Evolutionary conservation across 768 basidiomycete genomes (phyloP), one percentile per base, ranked within the genome.

Genomic region (Russula earlei): DNA sequence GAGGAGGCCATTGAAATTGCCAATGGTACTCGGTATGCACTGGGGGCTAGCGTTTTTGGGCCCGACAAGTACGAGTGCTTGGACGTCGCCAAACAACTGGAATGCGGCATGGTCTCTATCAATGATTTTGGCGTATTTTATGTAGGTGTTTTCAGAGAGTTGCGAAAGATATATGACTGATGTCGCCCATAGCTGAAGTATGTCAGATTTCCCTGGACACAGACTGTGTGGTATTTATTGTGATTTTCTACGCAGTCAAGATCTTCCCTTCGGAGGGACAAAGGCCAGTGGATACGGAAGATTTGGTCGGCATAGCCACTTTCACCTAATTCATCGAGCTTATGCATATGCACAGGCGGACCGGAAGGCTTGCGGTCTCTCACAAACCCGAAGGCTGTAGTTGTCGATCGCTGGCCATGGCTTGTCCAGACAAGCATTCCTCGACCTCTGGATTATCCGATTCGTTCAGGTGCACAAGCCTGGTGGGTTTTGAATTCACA

Each of bases 21-120:
- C 0, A 99, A 98, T 66, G 78, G 79, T 19, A 94, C 92, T 0
- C 76, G 78, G 20, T 98, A 88, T 67, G 94, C 89, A 12, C 82
- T 99, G 27, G 95, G 94, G 19, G 92, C 94, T 2, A 90, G 89
- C 52, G 91, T 99, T 19, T 99, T 94, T 67, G 96, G 96, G 9
- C 85, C 85, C 10, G 82, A 89, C 66, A 85, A 87, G 67, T 77
- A 79, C 38, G 73, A 86, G 41, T 92, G 91, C 65, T 62, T 90
- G 51, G 74, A 84, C 46, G 85, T 98, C 20, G 93, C 93, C 27
- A 82, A 83, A 62, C 72, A 75, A 46, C 73, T 99, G 49, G 83
- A 95, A 50, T 94, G 91, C 64, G 95, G 95, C 44, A 98, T 99
- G 96, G 95, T 98, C 3, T 85, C 93, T 19, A 77, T 96, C 59